Conservation (phyloP, 441 rosid genomes). For the Eruca vesicaria region DNA sequence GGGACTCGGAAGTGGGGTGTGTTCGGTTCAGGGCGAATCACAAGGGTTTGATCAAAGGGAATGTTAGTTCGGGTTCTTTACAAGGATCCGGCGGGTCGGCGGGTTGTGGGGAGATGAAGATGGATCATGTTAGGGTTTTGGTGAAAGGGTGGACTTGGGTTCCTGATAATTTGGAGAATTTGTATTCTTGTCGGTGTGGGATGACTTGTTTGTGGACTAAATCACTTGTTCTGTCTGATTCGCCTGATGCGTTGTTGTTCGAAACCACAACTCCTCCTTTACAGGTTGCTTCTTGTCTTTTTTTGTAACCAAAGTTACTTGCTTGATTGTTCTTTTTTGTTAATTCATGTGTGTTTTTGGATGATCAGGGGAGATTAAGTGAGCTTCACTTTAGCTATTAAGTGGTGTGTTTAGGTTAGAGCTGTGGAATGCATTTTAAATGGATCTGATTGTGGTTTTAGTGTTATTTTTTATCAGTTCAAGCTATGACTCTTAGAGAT, state of each 20-base stretch:
- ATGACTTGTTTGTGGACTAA: constrained; percentile 96
- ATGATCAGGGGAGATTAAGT: background rate
- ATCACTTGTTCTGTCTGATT: constrained; percentile 78
- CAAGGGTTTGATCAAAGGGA: constrained; percentile 31
- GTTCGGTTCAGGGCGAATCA: constrained; percentile 52
- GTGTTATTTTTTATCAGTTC: background rate
- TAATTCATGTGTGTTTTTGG: background rate
- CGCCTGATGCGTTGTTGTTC: constrained; percentile 81
- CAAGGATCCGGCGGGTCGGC: constrained; percentile 46
- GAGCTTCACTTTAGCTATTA: background rate
- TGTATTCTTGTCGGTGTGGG: constrained; percentile 81
- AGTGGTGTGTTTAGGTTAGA: background rate
- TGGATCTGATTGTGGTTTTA: background rate
- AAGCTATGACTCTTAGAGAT: background rate
- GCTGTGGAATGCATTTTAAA: background rate
- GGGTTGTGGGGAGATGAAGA: constrained; percentile 54
- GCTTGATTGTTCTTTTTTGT: constrained; percentile 1
- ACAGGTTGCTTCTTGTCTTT: constrained; percentile 42
- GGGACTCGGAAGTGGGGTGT: constrained; percentile 90
- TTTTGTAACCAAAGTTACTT: background rate
- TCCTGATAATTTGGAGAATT: constrained; percentile 89
- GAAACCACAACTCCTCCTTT: constrained; percentile 80
- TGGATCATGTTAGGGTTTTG: constrained; percentile 66
- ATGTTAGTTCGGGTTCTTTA: constrained; percentile 54
- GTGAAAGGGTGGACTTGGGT: constrained; percentile 98